Conservation (phyloP, 106 monocot species). For the Dendrobium chrysotoxum region DNA sequence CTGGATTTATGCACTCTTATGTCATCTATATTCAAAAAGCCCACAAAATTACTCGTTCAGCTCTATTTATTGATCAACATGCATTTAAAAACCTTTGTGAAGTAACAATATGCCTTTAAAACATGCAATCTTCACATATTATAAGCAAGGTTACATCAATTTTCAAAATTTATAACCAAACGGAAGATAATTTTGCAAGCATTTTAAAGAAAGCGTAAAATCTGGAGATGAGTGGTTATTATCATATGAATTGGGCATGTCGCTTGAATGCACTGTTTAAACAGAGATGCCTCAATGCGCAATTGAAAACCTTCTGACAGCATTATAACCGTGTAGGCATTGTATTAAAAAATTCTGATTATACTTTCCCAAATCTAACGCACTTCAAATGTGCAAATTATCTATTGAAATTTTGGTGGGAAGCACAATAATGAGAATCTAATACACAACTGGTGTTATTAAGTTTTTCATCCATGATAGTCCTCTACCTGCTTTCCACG, state of each 20-base stretch:
- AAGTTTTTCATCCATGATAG: neutral
- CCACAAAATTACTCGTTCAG: neutral
- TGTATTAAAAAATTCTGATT: neutral
- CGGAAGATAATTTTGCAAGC: neutral
- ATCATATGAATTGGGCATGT: neutral
- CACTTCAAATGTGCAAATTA: too few species aligned
- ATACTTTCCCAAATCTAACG: neutral
- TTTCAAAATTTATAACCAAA: neutral
- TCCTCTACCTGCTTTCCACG: neutral
- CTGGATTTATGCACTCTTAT: constrained; percentile 7
- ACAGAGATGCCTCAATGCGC: neutral
- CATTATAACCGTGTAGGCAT: neutral
- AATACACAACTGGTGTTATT: neutral
- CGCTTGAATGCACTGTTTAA: neutral
- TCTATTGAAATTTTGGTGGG: too few species aligned
- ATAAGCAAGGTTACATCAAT: neutral
- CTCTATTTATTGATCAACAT: neutral
- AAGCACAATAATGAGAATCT: too few species aligned
- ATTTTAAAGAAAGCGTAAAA: neutral
- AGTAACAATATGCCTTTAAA: neutral
- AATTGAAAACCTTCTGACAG: neutral
- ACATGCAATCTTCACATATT: neutral
- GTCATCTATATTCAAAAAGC: constrained; percentile 2
- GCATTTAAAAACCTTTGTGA: neutral
- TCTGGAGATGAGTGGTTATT: neutral